Evolutionary conservation across 108 stramenopile genomes (phyloP), one percentile per base, ranked within the genome.

Genomic region (Schizochytrium sp.): DNA sequence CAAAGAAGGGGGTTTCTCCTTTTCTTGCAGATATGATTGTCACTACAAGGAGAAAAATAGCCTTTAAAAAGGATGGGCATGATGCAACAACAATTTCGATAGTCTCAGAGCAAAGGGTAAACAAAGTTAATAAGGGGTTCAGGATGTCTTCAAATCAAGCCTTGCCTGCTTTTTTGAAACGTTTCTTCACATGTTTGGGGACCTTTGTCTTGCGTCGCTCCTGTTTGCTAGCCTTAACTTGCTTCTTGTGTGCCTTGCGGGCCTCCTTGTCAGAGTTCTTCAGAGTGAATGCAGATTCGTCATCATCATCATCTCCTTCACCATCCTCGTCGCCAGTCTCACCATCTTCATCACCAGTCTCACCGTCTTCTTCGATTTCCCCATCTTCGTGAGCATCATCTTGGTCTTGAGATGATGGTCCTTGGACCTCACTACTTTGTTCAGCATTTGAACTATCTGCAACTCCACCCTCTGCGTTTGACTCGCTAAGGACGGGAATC

Each of bases 161-260:
- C 44, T 83, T 83, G 76, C 45, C 76, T 3, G 56, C n/a, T 44
- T 89, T 92, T 15, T 56, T 40, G 17, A 41, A 46, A 3, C 89
- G 72, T 73, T 91, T 92, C 88, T 92, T 92, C 17, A 91, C 38
- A 72, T 90, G 88, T 45, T 92, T 92, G 13, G 88, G 88, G 56
- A 92, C 72, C 87, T 92, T 92, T 3, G 83, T 57, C 46, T 61
- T 72, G 61, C 90, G 90, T 17, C 57, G 45, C 19, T 90, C 87
- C 42, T n/a, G 53, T 47, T 17, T 40, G 5, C 42, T 90, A 4
- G 38, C 87, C 87, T 92, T 92, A 3, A 56, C 58, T 17, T 47
- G 38, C 72, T 87, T 89, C 72, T 72, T 87, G 87, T 88, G 90
- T 50, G 88, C 90, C 56, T 90, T 91, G 5, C 90, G 88, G 2